These are phyloP conservation scores for Rutstroemia sp. DNA, from an alignment of 2,329 filamentous ascomycete species.

Conservation along the genomic window DNA sequence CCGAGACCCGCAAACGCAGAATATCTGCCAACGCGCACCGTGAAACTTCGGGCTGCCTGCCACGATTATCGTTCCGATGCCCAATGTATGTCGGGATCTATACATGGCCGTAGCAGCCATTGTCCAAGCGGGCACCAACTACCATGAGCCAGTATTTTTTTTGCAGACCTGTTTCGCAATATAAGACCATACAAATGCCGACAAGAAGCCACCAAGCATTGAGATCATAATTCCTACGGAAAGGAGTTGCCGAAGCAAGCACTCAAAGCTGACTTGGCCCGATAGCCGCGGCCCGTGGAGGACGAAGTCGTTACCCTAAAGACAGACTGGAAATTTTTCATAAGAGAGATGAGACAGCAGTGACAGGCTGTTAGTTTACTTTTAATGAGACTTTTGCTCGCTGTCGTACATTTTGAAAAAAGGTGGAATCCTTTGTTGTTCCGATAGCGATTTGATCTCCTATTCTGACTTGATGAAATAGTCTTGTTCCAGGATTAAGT, in stretches of 20 bases:
- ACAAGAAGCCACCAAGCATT: constrained; percentile 34
- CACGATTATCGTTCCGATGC: constrained; percentile 29
- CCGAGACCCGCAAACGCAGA: constrained; percentile 14
- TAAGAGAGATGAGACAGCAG: too few relatives aligned
- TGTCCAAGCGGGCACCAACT: not conserved
- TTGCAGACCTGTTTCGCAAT: constrained; percentile 30
- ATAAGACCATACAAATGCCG: constrained; percentile 35
- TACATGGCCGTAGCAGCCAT: not conserved
- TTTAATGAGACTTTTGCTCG: too few relatives aligned
- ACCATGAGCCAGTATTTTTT: constrained; percentile 32
- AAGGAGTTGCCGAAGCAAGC: constrained; percentile 21
- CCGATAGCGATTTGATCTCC: too few relatives aligned
- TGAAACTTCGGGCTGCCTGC: constrained; percentile 16
- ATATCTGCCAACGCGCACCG: constrained; percentile 13
- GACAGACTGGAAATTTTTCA: too few relatives aligned
- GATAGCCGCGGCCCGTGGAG: too few relatives aligned
- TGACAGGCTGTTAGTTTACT: too few relatives aligned
- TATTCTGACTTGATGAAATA: too few relatives aligned
- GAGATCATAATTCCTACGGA: constrained; percentile 34
- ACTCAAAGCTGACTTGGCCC: too few relatives aligned
- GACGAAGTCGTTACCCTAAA: too few relatives aligned
- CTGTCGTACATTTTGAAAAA: too few relatives aligned
- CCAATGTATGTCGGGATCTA: constrained; percentile 31
- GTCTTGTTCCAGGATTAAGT: too few relatives aligned
- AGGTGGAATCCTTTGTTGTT: too few relatives aligned